Evolutionary conservation across 2,329 filamentous ascomycete genomes (phyloP), one percentile per base, ranked within the genome.

Genomic region (Ceratocystis lukuohia): DNA sequence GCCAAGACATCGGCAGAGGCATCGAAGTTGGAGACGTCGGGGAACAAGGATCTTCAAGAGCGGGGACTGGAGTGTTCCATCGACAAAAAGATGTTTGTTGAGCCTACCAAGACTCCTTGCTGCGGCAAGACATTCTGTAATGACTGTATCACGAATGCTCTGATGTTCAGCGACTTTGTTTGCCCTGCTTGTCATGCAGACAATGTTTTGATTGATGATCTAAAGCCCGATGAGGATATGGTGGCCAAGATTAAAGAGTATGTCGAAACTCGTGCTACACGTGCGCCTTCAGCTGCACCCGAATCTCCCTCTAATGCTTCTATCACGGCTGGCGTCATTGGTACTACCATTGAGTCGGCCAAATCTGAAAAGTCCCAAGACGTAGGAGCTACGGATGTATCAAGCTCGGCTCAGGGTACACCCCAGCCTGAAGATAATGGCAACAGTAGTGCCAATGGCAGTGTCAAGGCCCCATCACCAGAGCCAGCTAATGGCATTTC

Each of bases 41-140:
- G 86, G 73, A 88, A 89, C 79, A 92, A 94, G 79, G 91, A 93
- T 75, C 79, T 96, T 72, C 88, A 91, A 77, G 89, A 94, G 76
- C 87, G 84, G 73, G 93, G 93, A 71, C 80, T 99, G 74, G 88
- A 94, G 77, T 99, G 94, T 81, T 84, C 91, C 70, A 88, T 97
- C 82, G 94, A 97, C 85, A 95, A 95, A 79, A 92, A 90, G 77
- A 88, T 96, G 84, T 96, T 97, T 79, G 87, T 95, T 86, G 91
- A 96, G 76, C 93, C 94, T 83, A 94, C 95, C 83, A 96, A 96
- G 84, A 97, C 94, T 74, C 93, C 94, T 71, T 99, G 94, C 84
- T 99, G 94, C 82, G 85, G 89, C 79, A 95, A 89, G 84, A 96
- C 92, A 75, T 99, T 96, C 82, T 99, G 94, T 83, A 94, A 94